phyloP scores from a whole-genome alignment of 257 asterid species.

The Oldenlandia corymbosa region DNA sequence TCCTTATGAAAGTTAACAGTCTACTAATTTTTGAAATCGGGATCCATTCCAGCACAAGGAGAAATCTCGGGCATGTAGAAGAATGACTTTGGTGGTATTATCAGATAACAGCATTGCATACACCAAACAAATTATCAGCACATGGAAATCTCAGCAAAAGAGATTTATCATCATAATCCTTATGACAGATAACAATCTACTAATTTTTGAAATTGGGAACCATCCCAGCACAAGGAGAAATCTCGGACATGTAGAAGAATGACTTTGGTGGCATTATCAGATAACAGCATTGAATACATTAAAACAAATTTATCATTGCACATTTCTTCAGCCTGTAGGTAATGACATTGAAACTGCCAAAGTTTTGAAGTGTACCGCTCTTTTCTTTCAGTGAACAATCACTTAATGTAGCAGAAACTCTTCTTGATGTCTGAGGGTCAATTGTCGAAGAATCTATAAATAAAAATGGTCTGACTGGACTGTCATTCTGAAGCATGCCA shows the following conservation, averaged over 20 bases:
- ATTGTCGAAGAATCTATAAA: constrained; percentile 90
- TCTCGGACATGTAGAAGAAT: neutral
- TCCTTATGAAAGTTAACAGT: neutral
- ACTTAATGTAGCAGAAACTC: constrained; percentile 47
- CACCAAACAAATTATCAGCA: neutral
- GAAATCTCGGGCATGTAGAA: neutral
- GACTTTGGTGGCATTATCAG: neutral
- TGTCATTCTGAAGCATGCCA: constrained; percentile 56
- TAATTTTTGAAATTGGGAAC: neutral
- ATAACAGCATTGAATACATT: neutral
- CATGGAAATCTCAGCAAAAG: no score
- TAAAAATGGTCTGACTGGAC: constrained; percentile 52
- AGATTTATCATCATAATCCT: no score
- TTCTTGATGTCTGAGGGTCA: constrained; percentile 93
- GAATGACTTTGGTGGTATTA: no score
- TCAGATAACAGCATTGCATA: neutral
- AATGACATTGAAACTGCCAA: neutral
- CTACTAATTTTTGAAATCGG: neutral
- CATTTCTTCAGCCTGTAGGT: neutral
- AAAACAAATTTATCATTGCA: neutral
- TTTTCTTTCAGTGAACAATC: constrained; percentile 31
- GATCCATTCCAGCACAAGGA: neutral
- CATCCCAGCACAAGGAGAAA: neutral
- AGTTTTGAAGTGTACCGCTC: constrained; percentile 32
- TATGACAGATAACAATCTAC: neutral